Base-by-base conservation (phyloP, 2,329 filamentous ascomycete genomes). In the Penicillium brasilianum region DNA sequence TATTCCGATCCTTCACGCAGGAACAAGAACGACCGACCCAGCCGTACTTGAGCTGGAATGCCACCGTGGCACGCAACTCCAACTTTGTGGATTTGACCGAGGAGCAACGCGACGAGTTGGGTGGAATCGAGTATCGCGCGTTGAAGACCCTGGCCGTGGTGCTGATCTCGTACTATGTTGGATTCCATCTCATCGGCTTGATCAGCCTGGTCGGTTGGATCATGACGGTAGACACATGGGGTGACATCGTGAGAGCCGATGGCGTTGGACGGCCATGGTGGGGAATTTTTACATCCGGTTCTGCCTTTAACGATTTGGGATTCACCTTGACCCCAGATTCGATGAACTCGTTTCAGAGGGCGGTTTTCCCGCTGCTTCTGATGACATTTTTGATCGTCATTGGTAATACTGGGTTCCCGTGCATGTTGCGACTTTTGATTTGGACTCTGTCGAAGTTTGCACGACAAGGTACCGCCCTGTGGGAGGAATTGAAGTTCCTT, bases 51-150 rank as follows among this genome's bases (percentile, higher is more conserved):
- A 97, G 92, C 76, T 98, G 92, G 86, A 89, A 93, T 61, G 92
- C 95, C 2, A 99, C 95, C 0, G 86, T 97, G 57, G 94, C 90
- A 25, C 88, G 95, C 64, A 99, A 99, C 75, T 98, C 94, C 11
- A 90, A 91, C 39, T 99, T 98, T 72, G 85, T 95, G 13, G 92
- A 93, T 67, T 78, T 99, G 66, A 91, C 90, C 0, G 90, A 96
- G 67, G 92, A 95, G 65, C 93, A 99, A 77, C 87, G 95, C 66
- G 93, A 99, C 73, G 95, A 99, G 76, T 81, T 99, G 2, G 95
- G 95, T 11, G 95, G 95, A 20, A 97, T 99, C 65, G 95, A 99
- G 76, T 99, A 99, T 72, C 89, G 95, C 6, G 91, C 94, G 0
- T 76, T 99, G 62, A 96, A 97, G 76, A 92, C 92, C 2, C 80